Percentiles rank a stretch among this genome's conserved stretches.
phyloP scores from a whole-genome alignment of 768 basidiomycete species.

The Termitomyces sp. region DNA sequence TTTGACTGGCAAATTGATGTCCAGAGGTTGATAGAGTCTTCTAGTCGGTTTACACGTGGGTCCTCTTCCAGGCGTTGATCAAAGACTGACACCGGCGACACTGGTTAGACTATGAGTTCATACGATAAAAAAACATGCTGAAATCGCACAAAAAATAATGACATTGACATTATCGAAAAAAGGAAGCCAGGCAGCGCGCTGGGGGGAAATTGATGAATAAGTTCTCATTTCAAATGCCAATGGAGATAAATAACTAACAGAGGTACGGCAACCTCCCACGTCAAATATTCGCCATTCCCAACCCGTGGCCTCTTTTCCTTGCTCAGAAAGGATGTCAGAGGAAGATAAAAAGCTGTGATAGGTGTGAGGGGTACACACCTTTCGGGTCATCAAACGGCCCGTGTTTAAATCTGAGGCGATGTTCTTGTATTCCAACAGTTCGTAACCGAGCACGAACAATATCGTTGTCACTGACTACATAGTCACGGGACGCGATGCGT shows the following conservation, averaged over 20 bases:
- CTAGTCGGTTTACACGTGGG: conserved; percentile 61
- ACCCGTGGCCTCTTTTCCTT: conserved; percentile 26
- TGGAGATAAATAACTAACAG: conserved; percentile 32
- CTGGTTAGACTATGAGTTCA: conserved; percentile 17
- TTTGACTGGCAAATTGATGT: conserved; percentile 62
- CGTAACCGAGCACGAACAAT: conserved; percentile 66
- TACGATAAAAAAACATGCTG: not conserved
- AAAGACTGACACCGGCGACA: conserved; percentile 77
- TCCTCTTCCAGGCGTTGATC: conserved; percentile 74
- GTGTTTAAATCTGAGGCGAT: conserved; percentile 43
- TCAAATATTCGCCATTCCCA: conserved; percentile 74
- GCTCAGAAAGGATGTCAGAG: conserved; percentile 7
- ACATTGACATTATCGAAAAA: conserved; percentile 78
- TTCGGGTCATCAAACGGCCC: conserved; percentile 33
- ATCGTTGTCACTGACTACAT: conserved; percentile 66
- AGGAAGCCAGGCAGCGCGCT: conserved; percentile 77
- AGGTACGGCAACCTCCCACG: conserved; percentile 69
- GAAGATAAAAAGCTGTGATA: not conserved
- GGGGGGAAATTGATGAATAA: conserved; percentile 10
- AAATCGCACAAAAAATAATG: conserved; percentile 56
- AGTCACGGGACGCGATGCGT: conserved; percentile 57
- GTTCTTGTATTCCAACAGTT: conserved; percentile 69
- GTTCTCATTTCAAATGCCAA: not conserved
- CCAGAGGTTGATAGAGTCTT: conserved; percentile 73
- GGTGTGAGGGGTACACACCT: conserved; percentile 15